phyloP scores from a whole-genome alignment of 2,329 filamentous ascomycete genomes.

The Exophiala viscosa region DNA sequence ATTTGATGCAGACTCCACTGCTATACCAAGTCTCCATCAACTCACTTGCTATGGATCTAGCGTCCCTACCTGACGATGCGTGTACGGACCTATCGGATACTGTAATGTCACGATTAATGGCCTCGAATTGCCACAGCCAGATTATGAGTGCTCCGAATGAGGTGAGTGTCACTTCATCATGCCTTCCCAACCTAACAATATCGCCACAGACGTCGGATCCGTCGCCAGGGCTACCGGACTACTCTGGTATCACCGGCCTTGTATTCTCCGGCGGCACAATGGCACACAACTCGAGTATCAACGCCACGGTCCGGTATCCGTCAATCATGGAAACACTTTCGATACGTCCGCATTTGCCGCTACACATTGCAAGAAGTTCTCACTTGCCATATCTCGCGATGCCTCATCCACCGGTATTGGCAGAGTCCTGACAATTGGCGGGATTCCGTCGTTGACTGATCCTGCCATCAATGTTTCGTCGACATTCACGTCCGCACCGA shows the following conservation, averaged over 20 bases:
- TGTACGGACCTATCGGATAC: no score
- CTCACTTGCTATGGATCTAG: no score
- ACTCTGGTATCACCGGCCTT: neutral
- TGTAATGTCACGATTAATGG: no score
- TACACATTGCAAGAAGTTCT: slow-evolving; percentile 28
- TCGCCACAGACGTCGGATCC: no score
- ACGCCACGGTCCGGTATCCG: neutral
- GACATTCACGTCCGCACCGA: neutral
- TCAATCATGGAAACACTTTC: neutral
- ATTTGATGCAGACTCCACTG: no score
- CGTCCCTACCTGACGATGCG: no score
- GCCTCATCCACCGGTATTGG: slow-evolving; percentile 44
- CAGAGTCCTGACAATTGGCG: slow-evolving; percentile 43
- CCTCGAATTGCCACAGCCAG: no score
- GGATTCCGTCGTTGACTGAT: slow-evolving; percentile 34
- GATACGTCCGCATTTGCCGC: slow-evolving; percentile 23
- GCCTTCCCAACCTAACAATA: no score
- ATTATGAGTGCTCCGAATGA: no score
- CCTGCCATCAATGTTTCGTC: slow-evolving; percentile 1
- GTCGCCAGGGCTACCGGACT: no score
- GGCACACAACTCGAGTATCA: neutral
- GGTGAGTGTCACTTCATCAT: no score
- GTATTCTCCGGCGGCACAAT: neutral
- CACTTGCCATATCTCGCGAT: slow-evolving; percentile 36
- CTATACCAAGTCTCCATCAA: no score